Percentiles rank a stretch among this genome's conserved stretches.
Conservation (phyloP, 257 asterid species). For the Solanum gracilifrons region DNA sequence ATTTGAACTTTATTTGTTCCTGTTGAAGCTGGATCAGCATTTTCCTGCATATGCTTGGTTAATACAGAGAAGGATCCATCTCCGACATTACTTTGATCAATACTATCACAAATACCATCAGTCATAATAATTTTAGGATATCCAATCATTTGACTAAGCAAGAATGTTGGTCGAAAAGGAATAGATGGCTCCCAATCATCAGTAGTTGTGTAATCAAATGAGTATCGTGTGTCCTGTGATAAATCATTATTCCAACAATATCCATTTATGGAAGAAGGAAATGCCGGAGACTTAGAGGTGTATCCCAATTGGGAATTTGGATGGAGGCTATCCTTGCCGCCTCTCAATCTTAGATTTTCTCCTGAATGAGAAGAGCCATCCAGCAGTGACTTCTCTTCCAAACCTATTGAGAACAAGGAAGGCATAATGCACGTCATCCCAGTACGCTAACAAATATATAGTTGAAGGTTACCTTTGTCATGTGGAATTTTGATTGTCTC, state of each 20-base stretch:
- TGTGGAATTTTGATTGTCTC: no score
- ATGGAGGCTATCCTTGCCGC: no score
- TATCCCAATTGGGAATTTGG: background rate
- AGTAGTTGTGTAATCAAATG: slow-evolving; percentile 16
- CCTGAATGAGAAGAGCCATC: slow-evolving; percentile 8
- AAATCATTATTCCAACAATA: slow-evolving; percentile 7
- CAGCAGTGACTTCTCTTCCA: no score
- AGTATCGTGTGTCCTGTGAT: background rate
- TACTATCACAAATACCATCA: slow-evolving; percentile 31
- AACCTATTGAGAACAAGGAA: no score
- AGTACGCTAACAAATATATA: background rate
- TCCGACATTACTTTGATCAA: background rate
- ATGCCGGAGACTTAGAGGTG: slow-evolving; percentile 29
- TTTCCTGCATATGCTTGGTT: slow-evolving; percentile 18
- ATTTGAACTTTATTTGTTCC: slow-evolving; percentile 5
- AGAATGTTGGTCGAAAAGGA: slow-evolving; percentile 59
- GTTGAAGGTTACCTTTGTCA: no score
- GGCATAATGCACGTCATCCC: no score
- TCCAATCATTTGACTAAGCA: slow-evolving; percentile 34
- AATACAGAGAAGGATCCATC: slow-evolving; percentile 20
- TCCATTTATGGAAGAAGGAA: slow-evolving; percentile 32
- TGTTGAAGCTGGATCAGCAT: slow-evolving; percentile 4
- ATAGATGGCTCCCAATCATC: slow-evolving; percentile 66
- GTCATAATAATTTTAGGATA: slow-evolving; percentile 20
- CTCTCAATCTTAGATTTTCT: no score